Evolutionary conservation across 2,329 filamentous ascomycete species (phyloP), one percentile per base, ranked within the genome.

Genomic region (Cercospora brassicicola): DNA sequence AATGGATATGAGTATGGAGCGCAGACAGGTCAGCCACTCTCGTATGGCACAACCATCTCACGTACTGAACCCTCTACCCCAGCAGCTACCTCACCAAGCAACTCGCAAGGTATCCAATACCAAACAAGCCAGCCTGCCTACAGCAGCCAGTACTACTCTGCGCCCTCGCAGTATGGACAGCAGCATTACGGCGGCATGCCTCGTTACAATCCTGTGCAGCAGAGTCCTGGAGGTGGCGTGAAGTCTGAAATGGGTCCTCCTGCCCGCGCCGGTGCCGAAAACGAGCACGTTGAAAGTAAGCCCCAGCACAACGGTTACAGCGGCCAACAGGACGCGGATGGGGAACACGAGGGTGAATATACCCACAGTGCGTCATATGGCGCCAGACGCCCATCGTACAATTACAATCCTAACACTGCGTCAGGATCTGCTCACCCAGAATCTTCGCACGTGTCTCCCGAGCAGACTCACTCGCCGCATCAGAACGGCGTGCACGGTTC

Each of bases 181-280:
- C 71, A 71, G 48, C 72, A 73, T 61, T 90, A n/a, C 93, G 85
- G 90, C 31, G 77, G 90, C 57, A 88, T 95, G 79, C 89, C 91
- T 76, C 85, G 86, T 48, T 94, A 94, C 74, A 82, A 82, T 20
- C 82, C 83, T 67, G 76, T 86, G 69, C 82, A 84, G 64, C 77
- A 85, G 33, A 86, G 83, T 77, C 85, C 57, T 85, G 83, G 74
- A 81, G 86, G 7, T 20, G 95, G 94, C 74, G 85, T 92, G 69
- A 96, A 96, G 84, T 91, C 84, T 69, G 93, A 96, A 74, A 96
- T 97, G 92, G 92, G 90, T 0, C 93, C 93, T 20, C 92, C 93
- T 10, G 87, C 91, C 59, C 83, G 87, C 55, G 82, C 87, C 42
- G 86, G 88, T 61, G 81, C 85, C 3, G 85, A 89, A 66, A 79